Percentiles rank a stretch among this genome's conserved stretches.
phyloP scores from a whole-genome alignment of 2,329 filamentous ascomycete genomes.

The Periconia macrospinosa region DNA sequence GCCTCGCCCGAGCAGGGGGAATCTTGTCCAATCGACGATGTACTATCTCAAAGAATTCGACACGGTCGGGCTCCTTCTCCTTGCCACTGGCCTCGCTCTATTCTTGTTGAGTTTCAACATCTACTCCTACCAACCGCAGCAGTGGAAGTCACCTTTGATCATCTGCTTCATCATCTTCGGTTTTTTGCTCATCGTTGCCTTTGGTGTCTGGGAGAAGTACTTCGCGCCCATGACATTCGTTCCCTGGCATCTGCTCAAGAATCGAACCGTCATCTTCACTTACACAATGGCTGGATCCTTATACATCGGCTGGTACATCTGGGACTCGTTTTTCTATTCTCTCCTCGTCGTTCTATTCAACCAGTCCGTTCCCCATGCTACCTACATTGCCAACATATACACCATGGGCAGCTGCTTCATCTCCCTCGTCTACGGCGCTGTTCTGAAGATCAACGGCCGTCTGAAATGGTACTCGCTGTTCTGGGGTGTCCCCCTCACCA shows the following conservation, averaged over 20 bases:
- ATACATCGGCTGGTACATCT: constrained; percentile 40
- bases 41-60: constrained; percentile 68
- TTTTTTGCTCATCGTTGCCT: constrained; percentile 37
- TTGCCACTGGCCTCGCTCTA: constrained; percentile 63
- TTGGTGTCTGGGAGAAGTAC: constrained; percentile 47
- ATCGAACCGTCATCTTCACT: constrained; percentile 57
- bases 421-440: constrained; percentile 31
- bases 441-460: constrained; percentile 32
- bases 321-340: constrained; percentile 48
- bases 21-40: constrained; percentile 48
- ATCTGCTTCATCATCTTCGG: constrained; percentile 48
- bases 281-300: constrained; percentile 51
- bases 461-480: constrained; percentile 33
- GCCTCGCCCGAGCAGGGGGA: constrained; percentile 51
- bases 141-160: constrained; percentile 43
- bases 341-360: constrained; percentile 45
- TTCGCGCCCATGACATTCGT: constrained; percentile 46
- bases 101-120: constrained; percentile 72
- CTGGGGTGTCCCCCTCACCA: constrained; percentile 33
- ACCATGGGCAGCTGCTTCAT: constrained; percentile 40
- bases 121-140: constrained; percentile 31
- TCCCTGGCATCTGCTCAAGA: constrained; percentile 51
- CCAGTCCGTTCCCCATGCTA: constrained; percentile 34
- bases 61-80: constrained; percentile 61
- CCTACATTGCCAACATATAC: constrained; percentile 46